phyloP scores from a whole-genome alignment of 164 flowering plant genomes.

The Paratinospora sagittata region DNA sequence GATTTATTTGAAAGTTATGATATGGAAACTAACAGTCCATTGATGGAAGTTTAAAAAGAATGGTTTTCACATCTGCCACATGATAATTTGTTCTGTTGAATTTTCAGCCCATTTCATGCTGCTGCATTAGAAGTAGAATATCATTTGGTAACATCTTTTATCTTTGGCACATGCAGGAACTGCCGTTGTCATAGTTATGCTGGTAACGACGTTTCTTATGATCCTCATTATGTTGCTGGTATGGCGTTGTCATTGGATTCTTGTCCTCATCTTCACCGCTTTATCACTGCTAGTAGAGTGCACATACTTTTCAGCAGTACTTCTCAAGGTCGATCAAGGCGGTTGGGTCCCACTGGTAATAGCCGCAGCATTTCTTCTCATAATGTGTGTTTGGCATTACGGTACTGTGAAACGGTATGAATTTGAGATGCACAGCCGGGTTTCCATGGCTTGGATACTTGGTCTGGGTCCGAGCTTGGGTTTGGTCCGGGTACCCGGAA shows the following conservation, averaged over 20 bases:
- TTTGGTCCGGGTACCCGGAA: slow-evolving; percentile 92
- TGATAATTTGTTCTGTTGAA: too few relatives aligned
- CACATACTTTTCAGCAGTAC: slow-evolving; percentile 71
- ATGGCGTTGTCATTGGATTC: slow-evolving; percentile 87
- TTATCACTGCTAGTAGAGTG: slow-evolving; percentile 64
- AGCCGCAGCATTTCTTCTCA: slow-evolving; percentile 64
- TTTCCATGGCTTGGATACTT: slow-evolving; percentile 94
- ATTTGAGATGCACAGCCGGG: slow-evolving; percentile 91
- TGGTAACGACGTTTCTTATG: slow-evolving; percentile 80
- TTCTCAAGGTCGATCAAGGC: slow-evolving; percentile 88
- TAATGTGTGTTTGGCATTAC: slow-evolving; percentile 94
- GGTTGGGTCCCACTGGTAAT: slow-evolving; percentile 98
- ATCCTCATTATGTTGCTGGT: slow-evolving; percentile 72
- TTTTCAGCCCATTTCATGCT: neutral
- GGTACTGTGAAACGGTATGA: slow-evolving; percentile 86
- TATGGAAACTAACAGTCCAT: too few relatives aligned
- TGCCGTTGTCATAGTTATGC: slow-evolving; percentile 81
- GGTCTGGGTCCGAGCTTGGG: slow-evolving; percentile 97
- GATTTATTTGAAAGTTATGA: too few relatives aligned
- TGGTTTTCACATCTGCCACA: too few relatives aligned
- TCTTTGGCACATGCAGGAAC: slow-evolving; percentile 65
- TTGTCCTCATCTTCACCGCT: slow-evolving; percentile 56
- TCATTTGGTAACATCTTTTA: slow-evolving; percentile 17
- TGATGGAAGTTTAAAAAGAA: too few relatives aligned
- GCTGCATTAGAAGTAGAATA: neutral